Evolutionary conservation across 192 early-diverging fungal species (phyloP).

Genomic region (Backusella circina): DNA sequence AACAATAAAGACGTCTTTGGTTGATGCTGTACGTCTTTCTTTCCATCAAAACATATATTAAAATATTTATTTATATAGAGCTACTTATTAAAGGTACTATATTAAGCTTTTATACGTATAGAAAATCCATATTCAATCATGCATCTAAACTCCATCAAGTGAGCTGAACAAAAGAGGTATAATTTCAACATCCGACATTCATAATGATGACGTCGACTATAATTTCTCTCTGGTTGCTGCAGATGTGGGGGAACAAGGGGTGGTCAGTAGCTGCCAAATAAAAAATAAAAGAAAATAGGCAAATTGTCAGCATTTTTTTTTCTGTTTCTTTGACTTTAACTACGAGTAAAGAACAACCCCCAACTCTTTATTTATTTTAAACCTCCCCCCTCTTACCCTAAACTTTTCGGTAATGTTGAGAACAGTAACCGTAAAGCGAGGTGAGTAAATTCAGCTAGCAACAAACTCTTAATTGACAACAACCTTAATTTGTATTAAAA

Average conservation of each 20-base stretch:
- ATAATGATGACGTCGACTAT: not conserved
- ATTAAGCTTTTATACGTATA: too few relatives aligned
- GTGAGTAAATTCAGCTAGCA: conserved; percentile 9
- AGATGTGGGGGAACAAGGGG: not conserved
- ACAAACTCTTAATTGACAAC: not conserved
- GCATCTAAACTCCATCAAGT: too few relatives aligned
- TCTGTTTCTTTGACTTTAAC: conserved; percentile 2
- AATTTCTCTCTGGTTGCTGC: not conserved
- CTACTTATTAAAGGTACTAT: too few relatives aligned
- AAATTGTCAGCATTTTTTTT: conserved; percentile 8
- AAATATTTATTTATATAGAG: too few relatives aligned
- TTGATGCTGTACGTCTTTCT: too few relatives aligned
- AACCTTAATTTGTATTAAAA: not conserved
- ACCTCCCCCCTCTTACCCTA: conserved; percentile 20
- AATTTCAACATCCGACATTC: too few relatives aligned
- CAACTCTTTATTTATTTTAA: conserved; percentile 16
- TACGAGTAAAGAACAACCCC: conserved; percentile 8
- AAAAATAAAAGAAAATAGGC: not conserved
- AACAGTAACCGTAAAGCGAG: conserved; percentile 29
- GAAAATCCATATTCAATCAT: too few relatives aligned
- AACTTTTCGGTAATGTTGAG: conserved; percentile 32
- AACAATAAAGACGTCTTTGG: too few relatives aligned
- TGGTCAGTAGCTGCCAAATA: not conserved
- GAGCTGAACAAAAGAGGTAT: too few relatives aligned
- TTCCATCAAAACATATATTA: too few relatives aligned